phyloP scores from a whole-genome alignment of 257 asterid genomes.

The Ligustrum vulgare region DNA sequence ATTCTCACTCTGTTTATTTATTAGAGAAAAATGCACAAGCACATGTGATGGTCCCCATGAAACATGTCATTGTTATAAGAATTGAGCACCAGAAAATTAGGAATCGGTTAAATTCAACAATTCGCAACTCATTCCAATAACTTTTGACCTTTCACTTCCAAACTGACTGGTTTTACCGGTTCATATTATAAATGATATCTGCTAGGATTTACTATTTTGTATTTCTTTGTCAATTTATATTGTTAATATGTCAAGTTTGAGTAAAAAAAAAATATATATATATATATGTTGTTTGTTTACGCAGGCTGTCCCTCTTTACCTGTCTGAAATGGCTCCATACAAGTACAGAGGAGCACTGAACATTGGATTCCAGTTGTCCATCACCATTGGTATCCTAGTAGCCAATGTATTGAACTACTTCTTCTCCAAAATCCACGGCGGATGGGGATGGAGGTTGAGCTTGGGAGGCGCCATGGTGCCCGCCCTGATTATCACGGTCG shows the following conservation, averaged over 20 bases:
- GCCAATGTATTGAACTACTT: slow-evolving; percentile 50
- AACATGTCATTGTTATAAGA: neutral
- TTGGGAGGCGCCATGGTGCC: slow-evolving; percentile 90
- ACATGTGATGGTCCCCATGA: neutral
- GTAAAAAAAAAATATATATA: too few relatives aligned
- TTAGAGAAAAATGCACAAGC: neutral
- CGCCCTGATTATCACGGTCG: slow-evolving; percentile 63
- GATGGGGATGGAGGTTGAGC: slow-evolving; percentile 81
- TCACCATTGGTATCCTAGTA: slow-evolving; percentile 42
- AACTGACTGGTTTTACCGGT: too few relatives aligned
- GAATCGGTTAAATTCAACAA: too few relatives aligned
- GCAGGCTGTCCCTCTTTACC: slow-evolving; percentile 57
- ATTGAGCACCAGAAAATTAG: neutral
- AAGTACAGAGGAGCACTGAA: slow-evolving; percentile 53
- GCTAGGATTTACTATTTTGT: too few relatives aligned
- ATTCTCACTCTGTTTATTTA: neutral
- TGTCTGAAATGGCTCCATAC: slow-evolving; percentile 64
- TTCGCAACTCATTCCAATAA: too few relatives aligned
- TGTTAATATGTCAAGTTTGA: neutral
- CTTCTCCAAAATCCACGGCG: slow-evolving; percentile 34
- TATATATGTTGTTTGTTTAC: neutral
- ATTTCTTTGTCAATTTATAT: neutral
- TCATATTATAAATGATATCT: too few relatives aligned
- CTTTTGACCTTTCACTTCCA: too few relatives aligned
- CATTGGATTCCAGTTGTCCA: slow-evolving; percentile 50